These are phyloP conservation scores for Marasmius fiardii DNA, from an alignment of 1,284 basidiomycete genomes.

Conservation along the genomic window DNA sequence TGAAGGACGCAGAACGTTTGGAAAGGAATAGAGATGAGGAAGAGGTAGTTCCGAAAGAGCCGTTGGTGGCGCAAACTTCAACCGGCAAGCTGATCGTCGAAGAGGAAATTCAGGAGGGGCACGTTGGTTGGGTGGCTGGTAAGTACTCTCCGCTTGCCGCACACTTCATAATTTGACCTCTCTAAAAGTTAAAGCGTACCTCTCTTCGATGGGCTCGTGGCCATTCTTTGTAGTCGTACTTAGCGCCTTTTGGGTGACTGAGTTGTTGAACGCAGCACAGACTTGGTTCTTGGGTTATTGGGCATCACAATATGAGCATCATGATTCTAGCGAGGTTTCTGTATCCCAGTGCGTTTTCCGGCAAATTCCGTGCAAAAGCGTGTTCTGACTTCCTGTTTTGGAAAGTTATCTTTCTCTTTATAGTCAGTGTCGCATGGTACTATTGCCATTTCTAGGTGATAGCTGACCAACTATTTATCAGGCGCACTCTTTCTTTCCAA, in stretches of 20 bases:
- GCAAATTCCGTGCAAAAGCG: not conserved
- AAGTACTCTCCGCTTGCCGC: slow-evolving; percentile 29
- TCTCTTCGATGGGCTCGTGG: slow-evolving; percentile 32
- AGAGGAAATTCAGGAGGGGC: slow-evolving; percentile 61
- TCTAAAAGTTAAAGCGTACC: slow-evolving; percentile 26
- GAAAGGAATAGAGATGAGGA: slow-evolving; percentile 38
- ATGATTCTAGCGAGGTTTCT: slow-evolving; percentile 30
- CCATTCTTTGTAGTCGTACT: not conserved
- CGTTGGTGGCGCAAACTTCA: slow-evolving; percentile 2
- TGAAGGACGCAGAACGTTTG: slow-evolving; percentile 30
- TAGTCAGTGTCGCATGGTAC: not conserved
- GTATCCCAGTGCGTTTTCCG: slow-evolving; percentile 34
- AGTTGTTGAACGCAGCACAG: slow-evolving; percentile 17
- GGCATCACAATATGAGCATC: slow-evolving; percentile 42
- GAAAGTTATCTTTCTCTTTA: slow-evolving; percentile 8
- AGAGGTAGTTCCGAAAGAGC: slow-evolving; percentile 28
- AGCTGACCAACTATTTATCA: not conserved
- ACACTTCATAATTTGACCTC: not conserved
- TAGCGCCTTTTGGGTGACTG: not conserved
- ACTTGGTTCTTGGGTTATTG: slow-evolving; percentile 48
- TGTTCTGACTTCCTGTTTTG: not conserved
- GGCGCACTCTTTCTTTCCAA: not conserved
- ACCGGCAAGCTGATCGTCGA: slow-evolving; percentile 52
- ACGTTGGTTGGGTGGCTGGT: slow-evolving; percentile 45
- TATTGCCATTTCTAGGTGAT: not conserved